Evolutionary conservation across 441 rosid genomes (phyloP).

Genomic region (Erodium moschatum): DNA sequence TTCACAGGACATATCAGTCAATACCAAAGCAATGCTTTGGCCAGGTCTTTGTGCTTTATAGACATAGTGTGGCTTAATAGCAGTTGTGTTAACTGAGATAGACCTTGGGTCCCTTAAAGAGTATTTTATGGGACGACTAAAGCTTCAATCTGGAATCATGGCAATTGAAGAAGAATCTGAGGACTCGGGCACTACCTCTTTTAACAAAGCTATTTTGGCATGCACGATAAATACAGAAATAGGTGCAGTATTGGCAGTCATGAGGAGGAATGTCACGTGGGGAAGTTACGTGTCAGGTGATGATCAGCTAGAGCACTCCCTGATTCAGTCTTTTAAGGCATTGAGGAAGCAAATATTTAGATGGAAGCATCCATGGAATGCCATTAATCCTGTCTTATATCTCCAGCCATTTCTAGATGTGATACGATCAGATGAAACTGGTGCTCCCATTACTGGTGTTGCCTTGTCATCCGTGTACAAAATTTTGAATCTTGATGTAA

Average conservation of each 20-base stretch:
- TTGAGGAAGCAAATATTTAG: constrained; percentile 74
- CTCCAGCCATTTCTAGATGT: constrained; percentile 89
- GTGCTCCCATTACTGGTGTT: constrained; percentile 90
- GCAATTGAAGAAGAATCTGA: constrained; percentile 53
- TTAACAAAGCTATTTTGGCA: constrained; percentile 50
- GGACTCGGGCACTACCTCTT: constrained; percentile 40
- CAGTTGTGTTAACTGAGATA: background rate
- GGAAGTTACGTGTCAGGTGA: constrained; percentile 72
- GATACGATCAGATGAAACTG: constrained; percentile 81
- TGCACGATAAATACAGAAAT: constrained; percentile 79
- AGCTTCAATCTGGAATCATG: constrained; percentile 49
- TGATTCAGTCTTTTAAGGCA: constrained; percentile 78
- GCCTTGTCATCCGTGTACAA: constrained; percentile 89
- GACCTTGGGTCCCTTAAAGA: background rate
- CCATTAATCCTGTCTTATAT: constrained; percentile 52
- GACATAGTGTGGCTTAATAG: background rate
- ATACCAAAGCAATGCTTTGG: background rate
- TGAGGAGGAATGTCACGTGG: constrained; percentile 95
- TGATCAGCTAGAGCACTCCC: constrained; percentile 83
- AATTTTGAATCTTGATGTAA: constrained; percentile 65
- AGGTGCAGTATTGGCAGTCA: constrained; percentile 86
- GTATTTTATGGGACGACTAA: constrained; percentile 61
- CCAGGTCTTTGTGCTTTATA: background rate
- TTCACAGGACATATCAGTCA: background rate
- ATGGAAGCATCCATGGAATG: constrained; percentile 65